Evolutionary conservation across 1,284 basidiomycete genomes (phyloP), one percentile per base, ranked within the genome.

Genomic region (Leccinum glutinopallens): DNA sequence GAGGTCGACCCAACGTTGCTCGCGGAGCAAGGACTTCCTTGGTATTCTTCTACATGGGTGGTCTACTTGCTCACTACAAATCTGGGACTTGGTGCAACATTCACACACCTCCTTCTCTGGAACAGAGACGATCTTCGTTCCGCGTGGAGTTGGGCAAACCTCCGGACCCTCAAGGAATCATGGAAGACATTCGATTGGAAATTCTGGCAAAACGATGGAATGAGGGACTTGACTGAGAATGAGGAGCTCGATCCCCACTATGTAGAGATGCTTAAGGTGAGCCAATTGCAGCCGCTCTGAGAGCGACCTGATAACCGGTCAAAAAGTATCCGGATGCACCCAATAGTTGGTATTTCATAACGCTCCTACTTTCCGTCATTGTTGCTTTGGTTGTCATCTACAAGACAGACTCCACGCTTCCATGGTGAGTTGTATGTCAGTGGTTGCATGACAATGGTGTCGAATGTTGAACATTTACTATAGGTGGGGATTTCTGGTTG

Each of bases 51-150:
- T 3, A 80, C 78, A 1, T 82, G 80, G 80, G 77, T 84, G 10
- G 71, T 81, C 2, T 69, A 79, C 15, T 51, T 78, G 13, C 60
- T 76, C 6, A 0, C 64, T 6, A 66, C 65, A 0, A 76, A 74
- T 37, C 4, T 75, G 58, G 81, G 75, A 19, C 77, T 84, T 67
- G 83, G 74, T 39, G 83, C 82, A 2, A 84, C 83, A 0, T 79
- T 85, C 63, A 81, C 81, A 0, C 84, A 85, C 66, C 75, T 84
- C 8, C 71, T 82, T 54, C 76, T 86, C 6, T 85, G 83, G 84
- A 83, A 83, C 66, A 67, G 68, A 62, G 68, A 79, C 29, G 83
- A 85, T 60, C 68, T 85, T 63, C 65, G 71, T 12, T 67, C 70
- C 10, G 80, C 82, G 1, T 83, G 83, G 81, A 68, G 64, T 13